Percentiles rank a stretch among this genome's conserved stretches.
These are phyloP conservation scores for Kewa caespitosa DNA, from an alignment of 179 eudicot species.

Conservation along the genomic window DNA sequence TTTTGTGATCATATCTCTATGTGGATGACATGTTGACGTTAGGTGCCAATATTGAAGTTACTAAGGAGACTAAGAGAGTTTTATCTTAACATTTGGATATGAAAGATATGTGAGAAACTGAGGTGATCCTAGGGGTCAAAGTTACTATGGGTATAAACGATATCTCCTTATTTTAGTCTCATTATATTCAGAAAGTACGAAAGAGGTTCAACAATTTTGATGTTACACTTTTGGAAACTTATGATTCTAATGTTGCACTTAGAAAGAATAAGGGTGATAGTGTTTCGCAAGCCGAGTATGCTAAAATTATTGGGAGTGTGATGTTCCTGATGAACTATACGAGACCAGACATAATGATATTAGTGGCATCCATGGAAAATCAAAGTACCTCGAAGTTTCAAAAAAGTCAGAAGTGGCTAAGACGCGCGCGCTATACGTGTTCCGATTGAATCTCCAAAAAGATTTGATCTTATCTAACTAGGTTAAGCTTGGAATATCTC, in stretches of 20 bases:
- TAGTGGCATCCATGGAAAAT: too few species aligned
- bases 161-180: slow-evolving; percentile 16
- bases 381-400: too few species aligned
- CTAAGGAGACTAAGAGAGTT: not conserved
- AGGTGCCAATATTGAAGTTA: not conserved
- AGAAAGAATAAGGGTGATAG: not conserved
- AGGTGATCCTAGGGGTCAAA: slow-evolving; percentile 18
- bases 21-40: not conserved
- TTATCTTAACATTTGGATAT: slow-evolving; percentile 1
- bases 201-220: slow-evolving; percentile 11
- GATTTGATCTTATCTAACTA: too few species aligned
- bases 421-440: too few species aligned
- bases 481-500: too few species aligned
- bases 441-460: too few species aligned
- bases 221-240: not conserved
- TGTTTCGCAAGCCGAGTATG: slow-evolving; percentile 18
- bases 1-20: not conserved
- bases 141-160: not conserved
- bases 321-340: slow-evolving; percentile 23
- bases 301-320: slow-evolving; percentile 16
- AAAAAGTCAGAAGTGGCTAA: too few species aligned
- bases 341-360: slow-evolving; percentile 17
- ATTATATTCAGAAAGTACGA: slow-evolving; percentile 18
- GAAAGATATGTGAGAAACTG: slow-evolving; percentile 20
- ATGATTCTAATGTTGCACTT: not conserved